Percentiles rank a stretch among this genome's conserved stretches.
These are phyloP conservation scores for Phytophthora gonapodyides DNA, from an alignment of 352 stramenopile genomes.

Conservation along the genomic window DNA sequence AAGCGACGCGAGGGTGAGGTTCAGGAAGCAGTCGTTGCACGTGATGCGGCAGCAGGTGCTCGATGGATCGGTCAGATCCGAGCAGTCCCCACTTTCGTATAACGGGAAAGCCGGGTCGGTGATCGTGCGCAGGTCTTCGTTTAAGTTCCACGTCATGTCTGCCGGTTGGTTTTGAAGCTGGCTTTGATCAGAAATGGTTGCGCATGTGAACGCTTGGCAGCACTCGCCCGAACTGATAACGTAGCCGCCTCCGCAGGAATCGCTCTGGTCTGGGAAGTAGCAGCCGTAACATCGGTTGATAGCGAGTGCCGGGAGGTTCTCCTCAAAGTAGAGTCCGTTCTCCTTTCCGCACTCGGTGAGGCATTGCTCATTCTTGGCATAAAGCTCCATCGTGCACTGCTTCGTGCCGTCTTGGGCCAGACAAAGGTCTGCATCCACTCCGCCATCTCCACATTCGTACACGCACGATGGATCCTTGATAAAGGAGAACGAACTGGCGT, in stretches of 20 bases:
- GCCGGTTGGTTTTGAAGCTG: not conserved
- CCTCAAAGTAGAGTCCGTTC: not conserved
- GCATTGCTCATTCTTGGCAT: not conserved
- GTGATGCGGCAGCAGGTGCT: slow-evolving; percentile 3
- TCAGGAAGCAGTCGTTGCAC: slow-evolving; percentile 2
- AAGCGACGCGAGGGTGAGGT: slow-evolving; percentile 1
- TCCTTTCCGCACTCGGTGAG: not conserved
- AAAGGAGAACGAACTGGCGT: not conserved
- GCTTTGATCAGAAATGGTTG: not conserved
- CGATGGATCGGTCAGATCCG: not conserved
- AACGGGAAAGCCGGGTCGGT: not conserved
- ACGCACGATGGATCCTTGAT: not conserved
- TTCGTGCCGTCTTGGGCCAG: not conserved
- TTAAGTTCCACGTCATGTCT: not conserved
- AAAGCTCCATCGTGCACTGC: not conserved
- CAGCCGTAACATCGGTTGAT: slow-evolving; percentile 1
- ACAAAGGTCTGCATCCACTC: not conserved
- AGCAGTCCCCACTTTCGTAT: slow-evolving; percentile 2
- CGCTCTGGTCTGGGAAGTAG: not conserved
- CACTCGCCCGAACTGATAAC: not conserved
- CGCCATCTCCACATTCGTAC: not conserved
- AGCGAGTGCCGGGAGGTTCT: not conserved
- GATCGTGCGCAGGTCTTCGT: not conserved
- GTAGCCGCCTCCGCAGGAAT: not conserved
- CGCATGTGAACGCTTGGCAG: not conserved